phyloP scores from a whole-genome alignment of 2,329 filamentous ascomycete species.

The Cercospora brassicicola region DNA sequence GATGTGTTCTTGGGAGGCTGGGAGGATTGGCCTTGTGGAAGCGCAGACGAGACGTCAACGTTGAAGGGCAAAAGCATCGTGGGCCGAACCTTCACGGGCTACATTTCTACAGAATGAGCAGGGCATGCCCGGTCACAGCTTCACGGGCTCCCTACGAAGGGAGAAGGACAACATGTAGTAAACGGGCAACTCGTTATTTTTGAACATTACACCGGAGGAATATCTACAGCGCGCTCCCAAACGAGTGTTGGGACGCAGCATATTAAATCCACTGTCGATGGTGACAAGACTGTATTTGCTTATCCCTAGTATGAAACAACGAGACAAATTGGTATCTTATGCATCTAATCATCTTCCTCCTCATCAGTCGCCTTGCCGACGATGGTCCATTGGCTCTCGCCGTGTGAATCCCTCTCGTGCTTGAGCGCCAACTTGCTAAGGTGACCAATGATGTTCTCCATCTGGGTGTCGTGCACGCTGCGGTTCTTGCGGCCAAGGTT shows the following conservation, averaged over 20 bases:
- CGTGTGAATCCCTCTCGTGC: slow-evolving; percentile 56
- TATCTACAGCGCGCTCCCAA: slow-evolving; percentile 26
- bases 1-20: not conserved
- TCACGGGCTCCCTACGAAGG: not conserved
- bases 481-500: slow-evolving; percentile 65
- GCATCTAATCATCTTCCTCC: slow-evolving; percentile 51
- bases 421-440: slow-evolving; percentile 64
- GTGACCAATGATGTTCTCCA: slow-evolving; percentile 66
- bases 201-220: slow-evolving; percentile 4
- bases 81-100: not conserved
- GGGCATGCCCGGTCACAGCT: not conserved
- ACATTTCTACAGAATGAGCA: not conserved
- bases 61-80: not conserved
- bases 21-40: not conserved
- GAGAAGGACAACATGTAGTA: not conserved
- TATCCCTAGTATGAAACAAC: slow-evolving; percentile 23
- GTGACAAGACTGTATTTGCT: slow-evolving; percentile 27
- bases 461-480: slow-evolving; percentile 60
- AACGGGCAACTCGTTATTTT: slow-evolving; percentile 1
- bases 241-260: slow-evolving; percentile 17
- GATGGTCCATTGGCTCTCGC: slow-evolving; percentile 47
- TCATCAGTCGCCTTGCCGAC: slow-evolving; percentile 48
- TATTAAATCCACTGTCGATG: slow-evolving; percentile 27
- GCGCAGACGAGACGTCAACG: not conserved
- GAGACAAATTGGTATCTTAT: slow-evolving; percentile 30